A percentile compares a stretch with the other conserved stretches of the same genome.
Conservation (phyloP, 2,329 filamentous ascomycete genomes). For the Botryotinia globosa region DNA sequence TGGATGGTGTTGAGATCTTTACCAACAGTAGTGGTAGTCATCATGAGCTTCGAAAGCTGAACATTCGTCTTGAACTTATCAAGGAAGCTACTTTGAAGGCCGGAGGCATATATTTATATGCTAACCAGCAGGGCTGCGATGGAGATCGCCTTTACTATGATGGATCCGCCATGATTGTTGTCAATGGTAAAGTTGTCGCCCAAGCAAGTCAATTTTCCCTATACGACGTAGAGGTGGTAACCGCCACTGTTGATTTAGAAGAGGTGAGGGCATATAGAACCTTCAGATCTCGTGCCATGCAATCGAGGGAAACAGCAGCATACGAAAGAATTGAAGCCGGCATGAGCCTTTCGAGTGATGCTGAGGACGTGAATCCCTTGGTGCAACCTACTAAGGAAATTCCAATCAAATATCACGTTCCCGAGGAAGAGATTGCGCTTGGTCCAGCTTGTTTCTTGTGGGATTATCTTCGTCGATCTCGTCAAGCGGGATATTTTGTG, state of each 20-base stretch:
- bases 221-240: conserved; percentile 63
- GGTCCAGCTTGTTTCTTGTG: conserved; percentile 19
- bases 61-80: conserved; percentile 63
- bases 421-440: conserved; percentile 20
- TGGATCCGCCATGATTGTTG: conserved; percentile 57
- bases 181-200: conserved; percentile 59
- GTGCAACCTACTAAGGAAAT: conserved; percentile 35
- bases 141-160: conserved; percentile 57
- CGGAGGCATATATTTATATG: conserved; percentile 59
- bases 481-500: conserved; percentile 19
- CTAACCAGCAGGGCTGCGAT: conserved; percentile 59
- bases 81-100: conserved; percentile 61
- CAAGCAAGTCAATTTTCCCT: conserved; percentile 48
- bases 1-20: conserved; percentile 70
- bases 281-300: conserved; percentile 24
- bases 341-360: conserved; percentile 44
- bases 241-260: conserved; percentile 67
- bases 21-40: conserved; percentile 70
- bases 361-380: conserved; percentile 45
- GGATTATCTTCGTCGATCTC: conserved; percentile 18
- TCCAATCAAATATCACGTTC: conserved; percentile 6
- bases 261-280: conserved; percentile 62
- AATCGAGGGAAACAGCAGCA: conserved; percentile 33
- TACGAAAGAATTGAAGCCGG: conserved; percentile 44
- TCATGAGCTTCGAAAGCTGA: conserved; percentile 64